Evolutionary conservation across 345 rosid genomes (phyloP).

Genomic region (Firmiana major): DNA sequence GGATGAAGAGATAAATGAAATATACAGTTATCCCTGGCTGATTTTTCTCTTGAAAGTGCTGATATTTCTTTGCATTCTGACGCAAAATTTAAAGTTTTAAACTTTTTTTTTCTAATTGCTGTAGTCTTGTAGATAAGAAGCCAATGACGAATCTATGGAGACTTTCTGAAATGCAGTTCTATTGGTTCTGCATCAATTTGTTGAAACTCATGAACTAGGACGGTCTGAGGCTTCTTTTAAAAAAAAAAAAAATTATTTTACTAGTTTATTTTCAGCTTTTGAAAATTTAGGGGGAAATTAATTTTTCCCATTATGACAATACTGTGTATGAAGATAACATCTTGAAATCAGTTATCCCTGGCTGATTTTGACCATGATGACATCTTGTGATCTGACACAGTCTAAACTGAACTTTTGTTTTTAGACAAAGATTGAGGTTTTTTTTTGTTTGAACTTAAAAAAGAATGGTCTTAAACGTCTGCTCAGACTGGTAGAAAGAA

Average conservation of each 20-base stretch:
- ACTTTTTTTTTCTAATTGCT: neutral
- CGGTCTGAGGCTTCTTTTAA: constrained; percentile 47
- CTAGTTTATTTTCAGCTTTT: neutral
- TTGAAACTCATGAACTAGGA: constrained; percentile 53
- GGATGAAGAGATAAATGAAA: constrained; percentile 12
- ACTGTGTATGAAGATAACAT: constrained; percentile 43
- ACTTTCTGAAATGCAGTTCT: constrained; percentile 17
- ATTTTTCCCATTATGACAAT: neutral
- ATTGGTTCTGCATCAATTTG: constrained; percentile 17
- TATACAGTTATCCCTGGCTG: constrained; percentile 30
- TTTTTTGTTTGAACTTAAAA: too few relatives aligned
- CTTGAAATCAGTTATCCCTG: constrained; percentile 63
- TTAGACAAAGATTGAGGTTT: neutral
- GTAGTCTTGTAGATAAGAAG: neutral
- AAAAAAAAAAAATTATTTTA: too few relatives aligned
- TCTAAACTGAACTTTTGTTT: neutral
- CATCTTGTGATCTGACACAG: constrained; percentile 36
- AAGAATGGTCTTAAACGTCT: too few relatives aligned
- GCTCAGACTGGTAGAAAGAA: too few relatives aligned
- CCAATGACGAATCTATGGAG: constrained; percentile 25
- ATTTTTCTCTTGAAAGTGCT: neutral
- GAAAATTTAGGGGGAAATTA: neutral
- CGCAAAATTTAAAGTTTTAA: neutral
- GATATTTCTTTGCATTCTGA: constrained; percentile 23
- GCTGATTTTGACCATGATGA: constrained; percentile 45